Conservation (phyloP, 2,329 filamentous ascomycete species). For the Tolypocladium tundrense region DNA sequence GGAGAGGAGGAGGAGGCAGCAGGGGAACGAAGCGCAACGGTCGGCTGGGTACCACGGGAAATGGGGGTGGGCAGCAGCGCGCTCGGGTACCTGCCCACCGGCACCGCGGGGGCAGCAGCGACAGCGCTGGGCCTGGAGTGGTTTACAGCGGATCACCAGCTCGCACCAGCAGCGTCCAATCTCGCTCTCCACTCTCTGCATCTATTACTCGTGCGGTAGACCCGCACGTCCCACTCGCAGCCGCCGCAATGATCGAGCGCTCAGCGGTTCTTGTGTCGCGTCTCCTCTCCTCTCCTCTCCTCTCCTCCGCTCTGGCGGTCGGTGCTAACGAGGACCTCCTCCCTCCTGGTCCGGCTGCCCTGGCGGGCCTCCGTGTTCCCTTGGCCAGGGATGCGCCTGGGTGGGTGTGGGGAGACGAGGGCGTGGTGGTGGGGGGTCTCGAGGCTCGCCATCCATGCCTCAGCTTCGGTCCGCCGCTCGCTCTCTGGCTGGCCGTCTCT, state of each 20-base stretch:
- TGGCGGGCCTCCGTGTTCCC: neutral
- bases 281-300: neutral
- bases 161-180: neutral
- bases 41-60: neutral
- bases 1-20: neutral
- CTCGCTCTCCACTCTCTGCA: neutral
- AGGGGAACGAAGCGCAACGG: neutral
- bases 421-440: neutral
- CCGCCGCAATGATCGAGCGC: neutral
- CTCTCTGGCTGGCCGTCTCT: neutral
- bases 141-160: neutral
- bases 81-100: too few species aligned
- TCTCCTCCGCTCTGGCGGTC: neutral
- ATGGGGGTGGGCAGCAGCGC: neutral
- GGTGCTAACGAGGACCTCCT: neutral
- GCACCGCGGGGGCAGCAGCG: neutral
- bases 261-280: neutral
- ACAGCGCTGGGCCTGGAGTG: neutral
- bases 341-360: neutral
- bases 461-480: neutral
- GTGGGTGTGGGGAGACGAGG: neutral
- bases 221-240: neutral
- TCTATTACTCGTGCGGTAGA: neutral
- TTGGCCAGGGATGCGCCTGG: conserved; percentile 1
- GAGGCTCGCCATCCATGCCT: neutral